Evolutionary conservation across 139 green algal species (phyloP), one percentile per base, ranked within the genome.

Genomic region (Chlorella sp.): DNA sequence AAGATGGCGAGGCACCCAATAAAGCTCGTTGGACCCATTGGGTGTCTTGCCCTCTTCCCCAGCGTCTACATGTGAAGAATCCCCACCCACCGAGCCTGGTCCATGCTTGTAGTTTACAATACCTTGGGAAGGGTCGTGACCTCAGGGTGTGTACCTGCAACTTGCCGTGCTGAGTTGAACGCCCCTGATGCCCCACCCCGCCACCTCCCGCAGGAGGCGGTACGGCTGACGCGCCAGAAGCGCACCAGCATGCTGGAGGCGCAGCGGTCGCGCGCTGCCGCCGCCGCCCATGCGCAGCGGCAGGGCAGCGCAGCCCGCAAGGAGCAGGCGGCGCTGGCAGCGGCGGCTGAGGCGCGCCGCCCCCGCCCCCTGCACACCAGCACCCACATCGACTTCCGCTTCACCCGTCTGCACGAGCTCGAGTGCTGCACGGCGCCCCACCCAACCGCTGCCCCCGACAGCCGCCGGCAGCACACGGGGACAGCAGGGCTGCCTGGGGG

Each of bases 361-460:
- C 30, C 82, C 21, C 12, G 7, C 14, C 2, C 57, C 57, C 19
- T 28, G 75, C 75, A 81, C 16, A 42, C 37, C 48, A 69, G 42
- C 80, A 71, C 80, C 32, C 48, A 71, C 42, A 85, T 85, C 30
- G 80, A 85, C 80, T 85, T 40, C 80, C 48, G 80, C 48, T 85
- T 69, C 80, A 71, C 80, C 28, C 80, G 80, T 48, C 32, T 85
- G 32, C 80, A 85, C 48, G 28, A 85, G 28, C 34, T 82, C 1
- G 76, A 3, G 76, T 57, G 48, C 48, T 57, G 48, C 48, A 57
- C 48, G 48, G 48, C 9, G 48, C 48, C 9, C 48, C 48, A 16
- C 48, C 48, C 48, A 16, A 57, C 7, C 48, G 48, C 48, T 57
- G 48, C 48, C 48, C 7, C 48, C 48, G 48, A 9, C 48, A 57